Evolutionary conservation across 192 early-diverging fungal genomes (phyloP), one percentile per base, ranked within the genome.

Genomic region (Backusella psychrophila): DNA sequence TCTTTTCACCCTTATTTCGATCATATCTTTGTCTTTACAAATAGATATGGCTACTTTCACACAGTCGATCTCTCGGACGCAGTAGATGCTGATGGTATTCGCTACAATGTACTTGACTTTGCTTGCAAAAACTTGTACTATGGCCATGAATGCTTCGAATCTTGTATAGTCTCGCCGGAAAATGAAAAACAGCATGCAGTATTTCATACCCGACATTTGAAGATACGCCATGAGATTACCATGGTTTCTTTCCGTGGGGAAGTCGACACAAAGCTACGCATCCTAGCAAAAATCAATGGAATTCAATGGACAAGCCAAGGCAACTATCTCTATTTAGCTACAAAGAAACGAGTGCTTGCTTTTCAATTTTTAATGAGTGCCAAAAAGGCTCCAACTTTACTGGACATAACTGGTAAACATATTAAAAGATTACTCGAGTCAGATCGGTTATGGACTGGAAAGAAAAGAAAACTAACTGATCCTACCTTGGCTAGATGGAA

Each of bases 11-110:
- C 86, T 0, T 70, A 52, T 21, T 31, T 82, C 1, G 82, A 83
- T 56, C 79, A 78, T 35, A 46, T 87, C 31, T 74, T 87, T 72
- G 82, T 82, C 1, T 83, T 85, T 23, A 70, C 75, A 39, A 87
- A 87, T 31, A 78, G 86, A 75, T 87, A 87, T 35, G 86, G 86
- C 0, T 87, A 84, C 71, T 81, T 85, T 11, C 86, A 87, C 49
- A 80, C 85, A 6, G 81, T 87, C 6, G 84, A 87, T 73, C 67
- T 87, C 11, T 81, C 81, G 9, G 56, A 63, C 4, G 56, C 56
- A 4, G 12, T 29, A 71, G 75, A 6, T 66, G 78, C 67, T 34
- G 72, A 1, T 49, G 75, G 0, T 75, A 78, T 31, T 31, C 65
- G 35, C 46, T 36, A n/a, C 34, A 72, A 79, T 35, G 15, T 81